A percentile compares a stretch with the other conserved stretches of the same genome.
Conservation (phyloP, 192 early-diverging fungal genomes). For the Mortierella antarctica region DNA sequence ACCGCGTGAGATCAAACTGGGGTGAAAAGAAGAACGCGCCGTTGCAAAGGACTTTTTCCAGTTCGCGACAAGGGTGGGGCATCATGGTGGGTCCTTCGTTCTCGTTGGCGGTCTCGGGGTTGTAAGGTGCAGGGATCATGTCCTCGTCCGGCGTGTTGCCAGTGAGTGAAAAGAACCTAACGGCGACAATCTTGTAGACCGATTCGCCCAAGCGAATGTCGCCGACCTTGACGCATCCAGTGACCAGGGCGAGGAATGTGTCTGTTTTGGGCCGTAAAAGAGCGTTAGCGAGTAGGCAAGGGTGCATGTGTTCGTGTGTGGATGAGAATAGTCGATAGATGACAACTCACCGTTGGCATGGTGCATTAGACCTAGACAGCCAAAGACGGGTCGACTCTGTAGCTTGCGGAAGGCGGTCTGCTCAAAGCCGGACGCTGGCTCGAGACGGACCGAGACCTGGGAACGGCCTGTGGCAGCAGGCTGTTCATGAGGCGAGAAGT, state of each 20-base stretch:
- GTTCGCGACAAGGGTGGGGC: conserved; percentile 79
- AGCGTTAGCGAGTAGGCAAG: conserved; percentile 13
- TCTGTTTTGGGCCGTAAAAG: conserved; percentile 59
- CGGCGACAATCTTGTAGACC: conserved; percentile 77
- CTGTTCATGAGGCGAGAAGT: conserved; percentile 24
- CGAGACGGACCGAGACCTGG: conserved; percentile 51
- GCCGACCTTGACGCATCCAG: conserved; percentile 72
- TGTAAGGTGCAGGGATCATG: conserved; percentile 46
- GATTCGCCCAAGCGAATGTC: conserved; percentile 68
- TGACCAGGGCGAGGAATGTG: conserved; percentile 75
- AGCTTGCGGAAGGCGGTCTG: conserved; percentile 53
- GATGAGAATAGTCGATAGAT: conserved; percentile 29
- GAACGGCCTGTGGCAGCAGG: conserved; percentile 13
- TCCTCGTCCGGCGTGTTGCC: conserved; percentile 78
- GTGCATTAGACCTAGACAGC: conserved; percentile 65
- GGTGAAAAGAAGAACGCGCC: conserved; percentile 96
- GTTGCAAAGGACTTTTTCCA: conserved; percentile 83
- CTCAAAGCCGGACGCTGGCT: conserved; percentile 52
- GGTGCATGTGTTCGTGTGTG: not conserved
- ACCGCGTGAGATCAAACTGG: conserved; percentile 88
- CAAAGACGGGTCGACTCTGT: conserved; percentile 60
- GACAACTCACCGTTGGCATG: conserved; percentile 58
- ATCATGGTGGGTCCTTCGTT: conserved; percentile 59
- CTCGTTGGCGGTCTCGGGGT: conserved; percentile 52
- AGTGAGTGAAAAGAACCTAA: conserved; percentile 83